Base-by-base conservation (phyloP, 306 rosid genomes). In the Quercus robur region DNA sequence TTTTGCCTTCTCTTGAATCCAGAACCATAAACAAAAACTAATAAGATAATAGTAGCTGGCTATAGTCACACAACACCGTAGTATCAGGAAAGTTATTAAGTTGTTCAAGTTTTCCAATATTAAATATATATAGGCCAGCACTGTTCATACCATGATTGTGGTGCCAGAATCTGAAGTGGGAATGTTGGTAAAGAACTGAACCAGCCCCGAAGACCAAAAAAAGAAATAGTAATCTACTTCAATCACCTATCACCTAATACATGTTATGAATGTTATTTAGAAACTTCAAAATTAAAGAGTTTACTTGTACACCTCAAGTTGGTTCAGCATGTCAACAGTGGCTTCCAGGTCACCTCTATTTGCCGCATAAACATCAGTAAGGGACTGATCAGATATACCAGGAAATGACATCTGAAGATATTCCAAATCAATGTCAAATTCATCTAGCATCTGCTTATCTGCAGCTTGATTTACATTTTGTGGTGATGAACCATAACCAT, bases 301-400 rank as follows among this genome's bases (percentile, higher is more conserved):
- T 8, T 6, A 44, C 61, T 41, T 30, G 69, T 69, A 79, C 52
- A 94, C 98, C 98, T 91, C 97, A 70, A 94, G 98, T 62, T 87
- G 97, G 83, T 30, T 87, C 86, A 94, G 85, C 98, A 91, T 92
- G 82, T 92, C 97, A 46, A 90, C 51, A 25, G 97, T 81, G 70
- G 92, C 90, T 5, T 87, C 93, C 70, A 94, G 20, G 77, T 94
- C 97, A 62, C 91, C 90, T 23, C 64, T 69, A 73, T 89, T 91
- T 6, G 86, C 90, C 54, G 82, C 54, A 81, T 89, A 94, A 75
- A 87, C 97, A 78, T 87, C 98, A 64, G 75, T 17, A 83, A 94
- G 90, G 74, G 91, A 94, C 83, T 88, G 85, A 31, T 80, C 81
- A 28, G 97, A 88, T 74, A 94, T 63, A 59, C 85, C 90, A 31